Conservation (phyloP, 345 rosid genomes). For the Boechera divaricarpa region DNA sequence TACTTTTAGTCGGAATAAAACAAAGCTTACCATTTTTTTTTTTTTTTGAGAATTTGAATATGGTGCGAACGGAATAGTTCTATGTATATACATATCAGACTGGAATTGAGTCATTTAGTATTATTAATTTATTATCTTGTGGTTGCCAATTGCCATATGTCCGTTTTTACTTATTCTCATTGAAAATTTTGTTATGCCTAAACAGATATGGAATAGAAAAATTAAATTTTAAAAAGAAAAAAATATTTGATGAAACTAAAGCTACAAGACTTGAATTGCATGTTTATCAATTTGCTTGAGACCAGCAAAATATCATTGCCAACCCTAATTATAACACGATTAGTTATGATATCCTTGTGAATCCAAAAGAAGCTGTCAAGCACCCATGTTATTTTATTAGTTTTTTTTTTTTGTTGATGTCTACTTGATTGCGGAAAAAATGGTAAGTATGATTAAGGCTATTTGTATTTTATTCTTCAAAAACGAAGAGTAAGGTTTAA, state of each 20-base stretch:
- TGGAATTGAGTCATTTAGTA: neutral
- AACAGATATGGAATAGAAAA: neutral
- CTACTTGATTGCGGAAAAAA: neutral
- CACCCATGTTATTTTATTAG: neutral
- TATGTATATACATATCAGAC: too few relatives aligned
- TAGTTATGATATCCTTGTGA: neutral
- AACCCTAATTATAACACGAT: conserved; percentile 6
- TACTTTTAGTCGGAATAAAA: too few relatives aligned
- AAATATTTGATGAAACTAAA: neutral
- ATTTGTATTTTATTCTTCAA: neutral
- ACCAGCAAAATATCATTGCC: conserved; percentile 15
- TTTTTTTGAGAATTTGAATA: too few relatives aligned
- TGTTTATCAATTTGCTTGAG: conserved; percentile 6
- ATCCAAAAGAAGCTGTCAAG: conserved; percentile 19
- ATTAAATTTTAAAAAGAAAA: neutral
- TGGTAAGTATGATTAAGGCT: neutral
- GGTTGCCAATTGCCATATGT: neutral
- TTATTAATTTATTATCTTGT: too few relatives aligned
- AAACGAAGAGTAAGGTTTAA: neutral
- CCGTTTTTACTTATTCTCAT: neutral
- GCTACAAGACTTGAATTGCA: neutral
- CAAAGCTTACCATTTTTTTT: too few relatives aligned
- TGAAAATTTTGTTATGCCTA: neutral
- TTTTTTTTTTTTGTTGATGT: neutral
- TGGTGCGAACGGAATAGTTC: too few relatives aligned